Conservation (phyloP, 805 yeast genomes). For the Debaryomyces castellii region DNA sequence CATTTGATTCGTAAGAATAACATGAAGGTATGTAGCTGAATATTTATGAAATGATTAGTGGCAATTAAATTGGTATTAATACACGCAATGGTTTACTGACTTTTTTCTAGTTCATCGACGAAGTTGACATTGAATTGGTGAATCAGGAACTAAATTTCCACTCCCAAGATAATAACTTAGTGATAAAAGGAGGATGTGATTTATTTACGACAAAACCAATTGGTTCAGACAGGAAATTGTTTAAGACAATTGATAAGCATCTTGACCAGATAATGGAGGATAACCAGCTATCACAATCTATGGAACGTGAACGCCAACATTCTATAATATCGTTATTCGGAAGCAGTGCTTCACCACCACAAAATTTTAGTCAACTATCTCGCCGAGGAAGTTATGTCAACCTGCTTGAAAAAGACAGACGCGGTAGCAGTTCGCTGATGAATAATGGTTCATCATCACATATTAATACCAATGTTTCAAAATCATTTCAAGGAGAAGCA, state of each 20-base stretch:
- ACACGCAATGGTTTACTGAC: not conserved
- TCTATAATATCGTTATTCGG: slow-evolving; percentile 37
- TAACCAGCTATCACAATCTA: slow-evolving; percentile 38
- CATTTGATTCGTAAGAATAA: not conserved
- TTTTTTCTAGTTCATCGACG: slow-evolving; percentile 78
- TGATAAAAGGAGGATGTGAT: slow-evolving; percentile 85
- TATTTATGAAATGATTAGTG: not conserved
- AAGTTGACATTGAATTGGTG: slow-evolving; percentile 86
- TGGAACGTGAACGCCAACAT: slow-evolving; percentile 38
- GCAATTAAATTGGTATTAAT: not conserved
- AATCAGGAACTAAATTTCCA: slow-evolving; percentile 79
- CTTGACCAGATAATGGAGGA: slow-evolving; percentile 55
- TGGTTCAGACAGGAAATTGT: slow-evolving; percentile 83
- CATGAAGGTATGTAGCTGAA: slow-evolving; percentile 1
- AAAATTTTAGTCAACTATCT: slow-evolving; percentile 5
- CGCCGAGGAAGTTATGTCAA: slow-evolving; percentile 24
- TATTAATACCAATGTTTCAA: slow-evolving; percentile 13
- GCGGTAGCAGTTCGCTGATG: slow-evolving; percentile 26
- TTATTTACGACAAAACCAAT: slow-evolving; percentile 92
- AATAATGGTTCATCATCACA: slow-evolving; percentile 9
- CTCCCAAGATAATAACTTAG: slow-evolving; percentile 41
- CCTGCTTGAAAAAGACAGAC: slow-evolving; percentile 23
- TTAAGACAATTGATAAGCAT: slow-evolving; percentile 83
- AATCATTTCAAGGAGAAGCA: slow-evolving; percentile 19
- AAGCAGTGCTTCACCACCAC: slow-evolving; percentile 36